Percentiles rank a stretch among this genome's conserved stretches.
Conservation (phyloP, 2,329 filamentous ascomycete genomes). For the Microascus cirrosus region DNA sequence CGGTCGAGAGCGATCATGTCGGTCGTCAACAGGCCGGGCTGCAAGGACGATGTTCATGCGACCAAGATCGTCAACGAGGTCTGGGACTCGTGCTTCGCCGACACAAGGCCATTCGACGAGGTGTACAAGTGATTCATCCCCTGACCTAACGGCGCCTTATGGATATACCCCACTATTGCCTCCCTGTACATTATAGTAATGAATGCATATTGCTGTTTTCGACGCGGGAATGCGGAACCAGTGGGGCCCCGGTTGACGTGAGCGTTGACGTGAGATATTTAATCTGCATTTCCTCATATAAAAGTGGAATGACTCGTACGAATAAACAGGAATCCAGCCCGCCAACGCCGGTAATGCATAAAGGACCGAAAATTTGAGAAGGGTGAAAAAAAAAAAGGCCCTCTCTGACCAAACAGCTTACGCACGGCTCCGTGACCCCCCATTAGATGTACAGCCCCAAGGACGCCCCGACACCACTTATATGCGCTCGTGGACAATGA, state of each 20-base stretch:
- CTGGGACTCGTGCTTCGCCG: slow-evolving; percentile 95
- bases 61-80: slow-evolving; percentile 87
- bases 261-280: neutral
- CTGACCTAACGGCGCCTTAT: neutral
- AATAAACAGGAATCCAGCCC: neutral
- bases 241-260: no score
- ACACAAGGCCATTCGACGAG: slow-evolving; percentile 93
- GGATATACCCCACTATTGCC: neutral
- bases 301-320: neutral
- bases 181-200: neutral
- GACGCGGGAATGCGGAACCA: no score
- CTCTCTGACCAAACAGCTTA: neutral
- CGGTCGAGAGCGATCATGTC: slow-evolving; percentile 69
- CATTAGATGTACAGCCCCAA: neutral
- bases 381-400: neutral
- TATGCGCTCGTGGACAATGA: neutral
- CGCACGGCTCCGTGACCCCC: neutral
- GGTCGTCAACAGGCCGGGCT: slow-evolving; percentile 65
- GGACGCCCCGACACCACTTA: neutral
- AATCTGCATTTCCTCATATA: neutral
- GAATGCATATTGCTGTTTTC: neutral
- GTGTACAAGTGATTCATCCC: slow-evolving; percentile 60
- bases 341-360: slow-evolving; percentile 1
- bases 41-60: slow-evolving; percentile 79
- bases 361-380: neutral